Conservation (phyloP, 805 yeast genomes). For the Danielozyma ontarioensis region DNA sequence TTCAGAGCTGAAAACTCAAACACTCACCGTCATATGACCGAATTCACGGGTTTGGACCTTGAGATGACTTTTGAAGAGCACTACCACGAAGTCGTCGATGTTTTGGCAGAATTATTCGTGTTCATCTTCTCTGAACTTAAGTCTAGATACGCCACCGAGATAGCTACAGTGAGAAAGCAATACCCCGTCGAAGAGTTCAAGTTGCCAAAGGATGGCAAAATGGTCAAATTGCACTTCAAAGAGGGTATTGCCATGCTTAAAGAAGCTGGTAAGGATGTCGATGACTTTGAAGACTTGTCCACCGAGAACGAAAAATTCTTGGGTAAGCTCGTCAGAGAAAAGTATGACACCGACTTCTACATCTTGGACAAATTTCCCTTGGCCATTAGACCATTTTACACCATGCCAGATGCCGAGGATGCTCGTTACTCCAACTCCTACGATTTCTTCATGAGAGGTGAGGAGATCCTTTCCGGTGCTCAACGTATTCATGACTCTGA, state of each 20-base stretch:
- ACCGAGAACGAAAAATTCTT: slow-evolving; percentile 93
- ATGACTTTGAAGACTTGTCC: slow-evolving; percentile 81
- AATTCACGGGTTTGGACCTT: slow-evolving; percentile 93
- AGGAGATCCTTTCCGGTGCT: slow-evolving; percentile 98
- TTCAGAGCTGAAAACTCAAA: slow-evolving; percentile 99
- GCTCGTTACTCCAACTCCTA: slow-evolving; percentile 93
- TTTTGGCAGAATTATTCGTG: slow-evolving; percentile 68
- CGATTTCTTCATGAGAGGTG: slow-evolving; percentile 99
- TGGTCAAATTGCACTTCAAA: slow-evolving; percentile 83
- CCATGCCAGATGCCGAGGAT: slow-evolving; percentile 96
- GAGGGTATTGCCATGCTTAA: slow-evolving; percentile 87
- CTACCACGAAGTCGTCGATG: slow-evolving; percentile 80
- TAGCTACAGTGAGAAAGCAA: slow-evolving; percentile 85
- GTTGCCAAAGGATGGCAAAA: slow-evolving; percentile 88
- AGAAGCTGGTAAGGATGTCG: slow-evolving; percentile 81
- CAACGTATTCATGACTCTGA: slow-evolving; percentile 97
- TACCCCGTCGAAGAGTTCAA: slow-evolving; percentile 97
- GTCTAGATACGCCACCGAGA: slow-evolving; percentile 73
- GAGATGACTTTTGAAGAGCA: slow-evolving; percentile 99
- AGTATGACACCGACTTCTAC: slow-evolving; percentile 96
- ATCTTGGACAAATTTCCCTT: slow-evolving; percentile 97
- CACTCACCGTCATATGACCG: slow-evolving; percentile 99
- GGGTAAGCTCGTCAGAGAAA: slow-evolving; percentile 87
- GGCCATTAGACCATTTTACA: slow-evolving; percentile 95
- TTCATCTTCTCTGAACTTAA: slow-evolving; percentile 85